phyloP scores from a whole-genome alignment of 1,139 yeast genomes.

The Kurtzmaniella quercitrusa region DNA sequence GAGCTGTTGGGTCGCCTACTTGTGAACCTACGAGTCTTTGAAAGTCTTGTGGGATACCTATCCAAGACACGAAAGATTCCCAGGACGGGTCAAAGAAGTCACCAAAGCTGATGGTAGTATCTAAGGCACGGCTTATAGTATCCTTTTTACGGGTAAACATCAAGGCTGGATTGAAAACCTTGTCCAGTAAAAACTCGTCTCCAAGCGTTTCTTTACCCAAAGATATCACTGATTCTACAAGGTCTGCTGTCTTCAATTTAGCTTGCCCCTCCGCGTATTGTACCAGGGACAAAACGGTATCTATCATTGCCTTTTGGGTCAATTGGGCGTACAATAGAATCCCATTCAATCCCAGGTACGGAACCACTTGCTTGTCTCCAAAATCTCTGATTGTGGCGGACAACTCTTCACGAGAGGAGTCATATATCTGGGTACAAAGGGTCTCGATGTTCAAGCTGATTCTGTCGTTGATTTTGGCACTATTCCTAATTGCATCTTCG shows the following conservation, averaged over 20 bases:
- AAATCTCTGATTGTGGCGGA: slow-evolving; percentile 49
- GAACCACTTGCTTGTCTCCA: slow-evolving; percentile 53
- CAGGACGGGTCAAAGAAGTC: slow-evolving; percentile 79
- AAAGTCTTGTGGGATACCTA: slow-evolving; percentile 35
- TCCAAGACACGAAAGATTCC: slow-evolving; percentile 49
- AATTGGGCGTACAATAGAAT: slow-evolving; percentile 66
- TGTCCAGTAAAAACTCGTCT: slow-evolving; percentile 57
- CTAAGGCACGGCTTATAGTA: slow-evolving; percentile 52
- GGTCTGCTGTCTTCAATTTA: slow-evolving; percentile 49
- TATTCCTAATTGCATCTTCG: slow-evolving; percentile 49
- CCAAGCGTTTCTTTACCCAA: slow-evolving; percentile 59
- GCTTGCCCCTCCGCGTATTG: slow-evolving; percentile 65
- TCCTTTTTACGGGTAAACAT: slow-evolving; percentile 84
- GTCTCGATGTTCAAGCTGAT: slow-evolving; percentile 63
- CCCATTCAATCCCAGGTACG: slow-evolving; percentile 60
- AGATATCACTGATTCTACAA: slow-evolving; percentile 60
- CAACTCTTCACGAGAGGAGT: slow-evolving; percentile 54
- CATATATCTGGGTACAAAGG: slow-evolving; percentile 56
- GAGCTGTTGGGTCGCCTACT: slow-evolving; percentile 24
- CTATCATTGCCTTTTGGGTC: slow-evolving; percentile 67
- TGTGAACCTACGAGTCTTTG: slow-evolving; percentile 8
- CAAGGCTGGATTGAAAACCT: slow-evolving; percentile 67
- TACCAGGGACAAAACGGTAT: slow-evolving; percentile 62
- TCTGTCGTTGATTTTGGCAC: slow-evolving; percentile 52
- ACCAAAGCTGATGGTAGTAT: slow-evolving; percentile 52